Evolutionary conservation across 2,329 filamentous ascomycete genomes (phyloP).

Genomic region (Whalleya microplaca): DNA sequence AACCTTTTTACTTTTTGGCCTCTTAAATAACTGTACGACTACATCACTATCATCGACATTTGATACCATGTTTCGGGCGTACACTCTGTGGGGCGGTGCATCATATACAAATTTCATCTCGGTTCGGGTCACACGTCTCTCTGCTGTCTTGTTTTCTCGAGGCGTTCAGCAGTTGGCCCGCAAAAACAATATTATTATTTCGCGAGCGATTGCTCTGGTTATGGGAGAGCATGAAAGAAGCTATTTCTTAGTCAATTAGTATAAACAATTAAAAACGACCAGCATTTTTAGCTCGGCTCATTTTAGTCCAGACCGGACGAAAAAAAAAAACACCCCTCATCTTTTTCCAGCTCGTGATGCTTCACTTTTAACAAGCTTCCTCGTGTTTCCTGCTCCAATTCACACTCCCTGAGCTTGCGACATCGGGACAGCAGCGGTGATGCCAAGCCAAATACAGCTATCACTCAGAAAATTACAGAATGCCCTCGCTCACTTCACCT

Average conservation of each 20-base stretch:
- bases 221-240: slow-evolving; percentile 7
- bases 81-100: slow-evolving; percentile 11
- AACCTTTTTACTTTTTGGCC: slow-evolving; percentile 4
- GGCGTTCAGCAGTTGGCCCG: slow-evolving; percentile 12
- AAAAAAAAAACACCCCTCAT: too few relatives aligned
- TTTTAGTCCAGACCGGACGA: slow-evolving; percentile 15
- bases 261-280: slow-evolving; percentile 26
- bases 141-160: not conserved
- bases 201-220: slow-evolving; percentile 3
- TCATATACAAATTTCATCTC: slow-evolving; percentile 6
- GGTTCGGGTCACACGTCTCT: not conserved
- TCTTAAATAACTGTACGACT: slow-evolving; percentile 4
- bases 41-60: slow-evolving; percentile 19
- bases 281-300: not conserved
- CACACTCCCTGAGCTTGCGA: too few relatives aligned
- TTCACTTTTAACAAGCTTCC: too few relatives aligned
- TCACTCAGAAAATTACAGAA: too few relatives aligned
- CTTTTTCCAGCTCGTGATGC: too few relatives aligned
- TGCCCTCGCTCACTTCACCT: too few relatives aligned
- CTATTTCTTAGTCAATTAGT: slow-evolving; percentile 22
- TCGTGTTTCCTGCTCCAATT: too few relatives aligned
- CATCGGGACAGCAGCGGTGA: too few relatives aligned
- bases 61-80: slow-evolving; percentile 22
- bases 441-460: too few relatives aligned
- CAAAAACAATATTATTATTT: slow-evolving; percentile 9